phyloP scores from a whole-genome alignment of 345 rosid genomes.

The Raphanus sativus region DNA sequence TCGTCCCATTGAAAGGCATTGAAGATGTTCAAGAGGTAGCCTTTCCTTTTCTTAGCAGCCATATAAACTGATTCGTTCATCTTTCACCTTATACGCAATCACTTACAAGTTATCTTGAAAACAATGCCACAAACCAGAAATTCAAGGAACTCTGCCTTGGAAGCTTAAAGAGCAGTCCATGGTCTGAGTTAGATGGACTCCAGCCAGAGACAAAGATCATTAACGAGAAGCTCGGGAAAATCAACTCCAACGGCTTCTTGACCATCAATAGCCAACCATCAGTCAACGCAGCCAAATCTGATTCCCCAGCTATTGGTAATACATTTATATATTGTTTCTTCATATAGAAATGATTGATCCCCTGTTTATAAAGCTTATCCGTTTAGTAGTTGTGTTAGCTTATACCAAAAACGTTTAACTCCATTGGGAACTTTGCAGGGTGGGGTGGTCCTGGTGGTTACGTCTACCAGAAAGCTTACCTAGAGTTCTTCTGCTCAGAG shows the following conservation, averaged over 20 bases:
- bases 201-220: conserved; percentile 95
- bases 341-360: background rate
- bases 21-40: conserved; percentile 83
- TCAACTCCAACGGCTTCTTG: conserved; percentile 84
- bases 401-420: background rate
- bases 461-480: conserved; percentile 91
- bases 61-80: background rate
- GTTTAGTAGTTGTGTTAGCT: background rate
- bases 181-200: conserved; percentile 95
- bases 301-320: conserved; percentile 74
- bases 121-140: conserved; percentile 56
- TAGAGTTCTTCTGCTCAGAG: conserved; percentile 91
- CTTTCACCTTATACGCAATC: conserved; percentile 4
- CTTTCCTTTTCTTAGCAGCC: background rate
- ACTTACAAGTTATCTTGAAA: conserved; percentile 16
- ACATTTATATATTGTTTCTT: background rate
- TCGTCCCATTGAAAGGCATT: conserved; percentile 57
- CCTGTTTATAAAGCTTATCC: background rate
- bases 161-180: conserved; percentile 78
- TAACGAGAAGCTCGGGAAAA: conserved; percentile 72
- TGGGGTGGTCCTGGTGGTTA: conserved; percentile 99
- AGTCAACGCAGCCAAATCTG: conserved; percentile 82
- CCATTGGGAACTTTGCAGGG: conserved; percentile 49
- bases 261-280: conserved; percentile 98
- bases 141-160: conserved; percentile 79